These are phyloP conservation scores for Pyricularia sp. DNA, from an alignment of 2,329 filamentous ascomycete species.

Conservation along the genomic window DNA sequence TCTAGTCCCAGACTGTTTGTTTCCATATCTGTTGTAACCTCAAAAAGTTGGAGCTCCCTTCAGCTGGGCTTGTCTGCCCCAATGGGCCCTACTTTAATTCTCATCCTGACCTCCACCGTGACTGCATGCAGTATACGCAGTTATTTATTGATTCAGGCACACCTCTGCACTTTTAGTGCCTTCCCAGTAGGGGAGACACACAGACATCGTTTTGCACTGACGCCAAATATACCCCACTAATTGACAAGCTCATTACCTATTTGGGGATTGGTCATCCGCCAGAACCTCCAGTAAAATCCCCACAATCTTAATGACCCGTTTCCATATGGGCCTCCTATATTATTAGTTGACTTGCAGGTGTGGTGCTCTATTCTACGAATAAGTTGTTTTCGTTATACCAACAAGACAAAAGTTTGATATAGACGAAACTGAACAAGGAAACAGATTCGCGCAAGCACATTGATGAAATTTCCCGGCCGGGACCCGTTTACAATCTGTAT, in stretches of 20 bases:
- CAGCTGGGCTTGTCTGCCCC: not conserved
- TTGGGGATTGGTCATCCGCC: not conserved
- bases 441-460: not conserved
- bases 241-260: not conserved
- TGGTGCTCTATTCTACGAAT: too few relatives aligned
- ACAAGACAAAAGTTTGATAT: not conserved
- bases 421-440: not conserved
- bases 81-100: not conserved
- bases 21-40: not conserved
- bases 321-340: not conserved
- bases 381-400: not conserved
- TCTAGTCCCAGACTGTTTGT: not conserved
- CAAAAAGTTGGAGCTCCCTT: not conserved
- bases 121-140: not conserved
- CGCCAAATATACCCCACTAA: not conserved
- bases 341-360: too few relatives aligned
- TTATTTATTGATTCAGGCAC: not conserved
- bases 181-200: not conserved
- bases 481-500: not conserved
- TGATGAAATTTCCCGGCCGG: not conserved
- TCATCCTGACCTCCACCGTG: not conserved
- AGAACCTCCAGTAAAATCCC: not conserved
- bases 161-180: not conserved
- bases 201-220: not conserved
- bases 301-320: not conserved